A percentile compares a stretch with the other conserved stretches of the same genome.
These are phyloP conservation scores for Russula earlei DNA, from an alignment of 768 basidiomycete species.

Conservation along the genomic window DNA sequence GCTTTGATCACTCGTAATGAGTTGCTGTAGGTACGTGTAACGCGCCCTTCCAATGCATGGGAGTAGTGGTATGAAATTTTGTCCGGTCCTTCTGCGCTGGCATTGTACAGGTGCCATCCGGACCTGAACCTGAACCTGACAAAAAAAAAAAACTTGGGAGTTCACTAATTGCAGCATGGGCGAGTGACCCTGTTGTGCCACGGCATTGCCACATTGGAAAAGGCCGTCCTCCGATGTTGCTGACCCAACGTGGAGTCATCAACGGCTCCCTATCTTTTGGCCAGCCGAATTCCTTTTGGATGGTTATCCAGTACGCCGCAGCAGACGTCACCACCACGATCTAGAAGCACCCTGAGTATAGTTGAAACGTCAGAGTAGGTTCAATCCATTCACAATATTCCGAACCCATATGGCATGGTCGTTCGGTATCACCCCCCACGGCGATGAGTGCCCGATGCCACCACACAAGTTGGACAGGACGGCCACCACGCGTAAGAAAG, in stretches of 20 bases:
- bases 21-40: not conserved
- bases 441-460: not conserved
- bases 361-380: not conserved
- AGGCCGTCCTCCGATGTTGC: not conserved
- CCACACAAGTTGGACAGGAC: not conserved
- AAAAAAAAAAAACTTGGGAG: not conserved
- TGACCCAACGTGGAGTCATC: not conserved
- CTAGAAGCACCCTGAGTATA: not conserved
- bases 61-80: no score
- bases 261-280: no score
- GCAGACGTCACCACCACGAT: not conserved
- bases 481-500: not conserved
- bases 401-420: not conserved
- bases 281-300: not conserved
- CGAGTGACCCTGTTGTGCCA: not conserved
- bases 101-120: not conserved
- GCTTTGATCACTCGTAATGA: not conserved
- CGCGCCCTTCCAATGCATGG: no score
- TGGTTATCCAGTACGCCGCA: not conserved
- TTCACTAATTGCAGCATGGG: not conserved
- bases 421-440: not conserved
- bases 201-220: conserved; percentile 7
- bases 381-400: not conserved
- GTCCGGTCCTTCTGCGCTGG: not conserved
- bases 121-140: not conserved